Evolutionary conservation across 2,329 filamentous ascomycete genomes (phyloP).

Genomic region (Phaeosphaeria sp.): DNA sequence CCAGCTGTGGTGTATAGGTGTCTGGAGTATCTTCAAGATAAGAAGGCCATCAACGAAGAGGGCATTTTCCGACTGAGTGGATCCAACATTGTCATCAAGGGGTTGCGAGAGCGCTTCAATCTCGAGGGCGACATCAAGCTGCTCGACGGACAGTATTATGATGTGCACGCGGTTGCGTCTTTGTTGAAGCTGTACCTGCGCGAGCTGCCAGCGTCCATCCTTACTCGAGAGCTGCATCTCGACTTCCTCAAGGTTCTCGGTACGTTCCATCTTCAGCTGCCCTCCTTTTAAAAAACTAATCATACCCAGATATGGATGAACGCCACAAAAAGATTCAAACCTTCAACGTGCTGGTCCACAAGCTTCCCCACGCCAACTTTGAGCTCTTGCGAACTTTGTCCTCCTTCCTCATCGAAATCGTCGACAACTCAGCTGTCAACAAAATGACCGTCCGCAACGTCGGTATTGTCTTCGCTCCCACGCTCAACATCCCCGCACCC

Average conservation of each 20-base stretch:
- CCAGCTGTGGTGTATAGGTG: slow-evolving; percentile 95
- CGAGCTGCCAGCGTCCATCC: slow-evolving; percentile 87
- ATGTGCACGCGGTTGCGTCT: slow-evolving; percentile 94
- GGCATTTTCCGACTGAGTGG: slow-evolving; percentile 96
- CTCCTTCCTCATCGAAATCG: slow-evolving; percentile 87
- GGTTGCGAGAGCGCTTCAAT: slow-evolving; percentile 91
- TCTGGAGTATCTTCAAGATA: slow-evolving; percentile 87
- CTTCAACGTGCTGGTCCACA: slow-evolving; percentile 79
- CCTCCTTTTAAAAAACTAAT: slow-evolving; percentile 28
- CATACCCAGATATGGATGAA: slow-evolving; percentile 69
- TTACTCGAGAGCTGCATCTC: slow-evolving; percentile 88
- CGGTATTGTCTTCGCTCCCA: slow-evolving; percentile 97
- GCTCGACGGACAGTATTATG: slow-evolving; percentile 85
- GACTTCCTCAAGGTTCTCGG: slow-evolving; percentile 83
- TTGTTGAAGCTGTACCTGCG: slow-evolving; percentile 92
- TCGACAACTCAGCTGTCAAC: slow-evolving; percentile 87
- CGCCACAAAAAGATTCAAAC: slow-evolving; percentile 77
- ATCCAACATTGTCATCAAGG: slow-evolving; percentile 94
- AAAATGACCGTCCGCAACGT: slow-evolving; percentile 98
- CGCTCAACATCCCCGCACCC: slow-evolving; percentile 92
- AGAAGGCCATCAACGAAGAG: slow-evolving; percentile 83
- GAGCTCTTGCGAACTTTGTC: slow-evolving; percentile 84
- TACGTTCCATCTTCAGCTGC: slow-evolving; percentile 46
- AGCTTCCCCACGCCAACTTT: slow-evolving; percentile 80
- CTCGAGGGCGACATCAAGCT: slow-evolving; percentile 90